Base-by-base conservation (phyloP, 768 basidiomycete genomes). In the Xerocomellus intermedius region DNA sequence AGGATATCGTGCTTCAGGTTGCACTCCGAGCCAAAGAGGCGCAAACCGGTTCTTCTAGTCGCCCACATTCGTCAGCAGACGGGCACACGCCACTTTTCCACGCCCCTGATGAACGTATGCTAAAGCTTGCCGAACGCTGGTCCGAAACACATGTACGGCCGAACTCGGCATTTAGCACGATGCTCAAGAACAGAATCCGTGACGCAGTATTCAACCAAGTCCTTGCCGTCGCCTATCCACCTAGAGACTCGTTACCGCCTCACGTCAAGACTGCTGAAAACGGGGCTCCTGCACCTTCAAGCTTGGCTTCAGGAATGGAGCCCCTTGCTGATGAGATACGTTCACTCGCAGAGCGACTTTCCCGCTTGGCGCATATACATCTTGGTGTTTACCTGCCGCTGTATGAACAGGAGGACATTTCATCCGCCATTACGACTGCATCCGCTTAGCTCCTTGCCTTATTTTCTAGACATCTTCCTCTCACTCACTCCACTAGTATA, bases 1-100 rank as follows among this genome's bases (percentile, higher is more conserved):
- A 80, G 57, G 86, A 84, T 59, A 79, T 92, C 55, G 82, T 87
- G 19, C 73, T 94, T 48, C 92, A 94, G 68, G 75, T 94, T 45
- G 86, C 87, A 6, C 81, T 80, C 66, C 82, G 87, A 41, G 89
- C 87, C 21, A 79, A 76, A 43, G 79, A 82, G 56, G 72, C 77
- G 16, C 58, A 64, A 56, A 42, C 66, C 59, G 61, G 70, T 42
- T 60, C 68, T 12, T 53, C 59, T 17, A 46, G 60, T 39, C 70
- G 67, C 14, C 32, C 57, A 42, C 63, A 69, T 35, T 63, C 68
- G n/a, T 57, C 71, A 41, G 19, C 48, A 33, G 69, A 60, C 44
- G 50, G 64, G 37, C 69, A 68, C 43, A 66, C 63, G 43, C 48
- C 56, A 41, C 62, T 43, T 50, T 35, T 49, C 35, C 61, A 68